Evolutionary conservation across 768 basidiomycete genomes (phyloP).

Genomic region (Rhizopogon rudus): DNA sequence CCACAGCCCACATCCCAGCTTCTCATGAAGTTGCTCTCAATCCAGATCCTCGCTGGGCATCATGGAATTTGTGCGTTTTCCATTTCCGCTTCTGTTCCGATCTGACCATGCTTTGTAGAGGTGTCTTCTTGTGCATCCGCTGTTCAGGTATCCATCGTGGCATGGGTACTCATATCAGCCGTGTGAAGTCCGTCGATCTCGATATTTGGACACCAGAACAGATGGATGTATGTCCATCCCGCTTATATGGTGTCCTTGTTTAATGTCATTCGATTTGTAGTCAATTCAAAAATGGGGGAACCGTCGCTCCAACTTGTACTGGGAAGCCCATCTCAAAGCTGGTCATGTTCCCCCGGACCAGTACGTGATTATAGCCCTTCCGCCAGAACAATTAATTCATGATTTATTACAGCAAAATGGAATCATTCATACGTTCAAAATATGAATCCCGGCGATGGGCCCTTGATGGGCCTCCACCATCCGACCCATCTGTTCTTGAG

Average conservation of each 20-base stretch:
- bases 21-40: background rate
- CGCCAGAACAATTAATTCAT: background rate
- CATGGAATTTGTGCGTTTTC: conserved; percentile 83
- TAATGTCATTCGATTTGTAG: conserved; percentile 26
- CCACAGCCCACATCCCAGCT: background rate
- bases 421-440: conserved; percentile 94
- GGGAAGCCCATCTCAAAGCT: conserved; percentile 91
- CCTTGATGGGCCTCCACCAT: conserved; percentile 78
- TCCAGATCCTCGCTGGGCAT: conserved; percentile 95
- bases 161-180: conserved; percentile 98
- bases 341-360: conserved; percentile 94
- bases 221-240: conserved; percentile 64
- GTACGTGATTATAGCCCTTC: conserved; percentile 43
- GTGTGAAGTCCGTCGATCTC: conserved; percentile 95
- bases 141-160: conserved; percentile 97
- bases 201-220: conserved; percentile 98
- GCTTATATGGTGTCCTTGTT: background rate
- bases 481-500: conserved; percentile 78
- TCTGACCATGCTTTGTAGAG: conserved; percentile 39
- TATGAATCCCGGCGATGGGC: conserved; percentile 96
- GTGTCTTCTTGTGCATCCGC: conserved; percentile 92
- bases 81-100: background rate
- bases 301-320: conserved; percentile 86
- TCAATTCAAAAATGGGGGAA: conserved; percentile 96
- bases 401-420: conserved; percentile 76